Evolutionary conservation across 2,329 filamentous ascomycete genomes (phyloP).

Genomic region (Dactylellina leptospora): DNA sequence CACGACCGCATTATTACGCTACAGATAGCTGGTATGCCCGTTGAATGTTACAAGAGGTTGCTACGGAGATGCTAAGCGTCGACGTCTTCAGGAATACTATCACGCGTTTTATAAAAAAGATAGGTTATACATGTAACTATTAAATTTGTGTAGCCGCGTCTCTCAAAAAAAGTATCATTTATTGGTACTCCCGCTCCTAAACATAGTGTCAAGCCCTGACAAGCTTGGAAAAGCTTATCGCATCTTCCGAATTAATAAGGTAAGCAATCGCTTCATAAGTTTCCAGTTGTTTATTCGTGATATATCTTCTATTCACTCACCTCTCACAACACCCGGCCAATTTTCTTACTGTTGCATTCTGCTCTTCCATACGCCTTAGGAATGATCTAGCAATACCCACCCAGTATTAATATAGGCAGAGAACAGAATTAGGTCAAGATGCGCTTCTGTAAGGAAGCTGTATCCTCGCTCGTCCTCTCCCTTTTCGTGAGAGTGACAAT

Average conservation of each 20-base stretch:
- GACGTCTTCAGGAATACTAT: too few relatives aligned
- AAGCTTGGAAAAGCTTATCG: too few relatives aligned
- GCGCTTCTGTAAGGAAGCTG: background rate
- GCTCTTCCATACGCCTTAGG: background rate
- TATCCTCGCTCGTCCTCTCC: background rate
- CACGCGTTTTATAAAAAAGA: too few relatives aligned
- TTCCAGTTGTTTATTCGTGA: conserved; percentile 1
- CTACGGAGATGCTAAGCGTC: too few relatives aligned
- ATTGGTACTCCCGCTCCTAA: too few relatives aligned
- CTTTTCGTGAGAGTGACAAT: background rate
- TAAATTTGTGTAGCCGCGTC: too few relatives aligned
- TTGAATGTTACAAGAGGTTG: too few relatives aligned
- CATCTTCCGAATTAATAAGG: too few relatives aligned
- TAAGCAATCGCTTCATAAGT: conserved; percentile 1
- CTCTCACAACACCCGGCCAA: background rate
- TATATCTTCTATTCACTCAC: conserved; percentile 1
- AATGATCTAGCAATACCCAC: conserved; percentile 1
- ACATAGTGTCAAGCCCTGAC: too few relatives aligned
- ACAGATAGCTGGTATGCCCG: background rate
- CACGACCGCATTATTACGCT: background rate
- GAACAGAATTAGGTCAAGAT: conserved; percentile 1
- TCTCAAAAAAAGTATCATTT: too few relatives aligned
- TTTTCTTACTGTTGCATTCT: conserved; percentile 1
- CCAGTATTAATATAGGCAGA: background rate
- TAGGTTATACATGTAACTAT: too few relatives aligned